A percentile compares a stretch with the other conserved stretches of the same genome.
Evolutionary conservation across 169 alveolate species (phyloP).

Genomic region (Plasmodium knowlesi): DNA sequence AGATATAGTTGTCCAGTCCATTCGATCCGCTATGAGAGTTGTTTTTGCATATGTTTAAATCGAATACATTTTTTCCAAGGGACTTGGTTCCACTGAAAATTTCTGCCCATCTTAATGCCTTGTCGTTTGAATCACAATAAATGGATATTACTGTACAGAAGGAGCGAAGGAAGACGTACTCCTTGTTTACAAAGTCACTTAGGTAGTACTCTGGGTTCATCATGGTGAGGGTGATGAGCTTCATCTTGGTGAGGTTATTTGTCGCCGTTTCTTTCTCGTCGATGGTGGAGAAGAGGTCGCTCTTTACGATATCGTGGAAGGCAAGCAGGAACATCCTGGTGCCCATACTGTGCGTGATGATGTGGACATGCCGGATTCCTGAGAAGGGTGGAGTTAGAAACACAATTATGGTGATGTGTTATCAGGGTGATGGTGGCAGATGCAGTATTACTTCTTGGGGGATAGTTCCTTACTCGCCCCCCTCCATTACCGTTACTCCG

Average conservation of each 20-base stretch:
- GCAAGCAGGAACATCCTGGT: constrained; percentile 85
- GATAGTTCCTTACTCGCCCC: neutral
- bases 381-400: neutral
- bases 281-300: constrained; percentile 75
- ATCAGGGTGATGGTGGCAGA: neutral
- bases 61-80: constrained; percentile 79
- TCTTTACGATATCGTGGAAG: constrained; percentile 79
- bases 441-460: neutral
- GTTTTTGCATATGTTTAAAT: constrained; percentile 55
- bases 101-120: constrained; percentile 83
- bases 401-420: neutral
- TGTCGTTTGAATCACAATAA: constrained; percentile 82
- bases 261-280: constrained; percentile 73
- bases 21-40: neutral
- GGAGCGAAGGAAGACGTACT: constrained; percentile 78
- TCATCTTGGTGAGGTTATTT: constrained; percentile 65
- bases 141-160: constrained; percentile 80
- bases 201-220: constrained; percentile 85
- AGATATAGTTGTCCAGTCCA: constrained; percentile 3
- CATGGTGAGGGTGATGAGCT: constrained; percentile 85
- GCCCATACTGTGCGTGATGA: constrained; percentile 89
- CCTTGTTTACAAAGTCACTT: constrained; percentile 82
- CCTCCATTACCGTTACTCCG: constrained; percentile 48
- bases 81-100: constrained; percentile 81
- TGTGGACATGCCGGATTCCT: constrained; percentile 87